Evolutionary conservation across 2,329 filamentous ascomycete genomes (phyloP).

Genomic region (Fusarium longipes): DNA sequence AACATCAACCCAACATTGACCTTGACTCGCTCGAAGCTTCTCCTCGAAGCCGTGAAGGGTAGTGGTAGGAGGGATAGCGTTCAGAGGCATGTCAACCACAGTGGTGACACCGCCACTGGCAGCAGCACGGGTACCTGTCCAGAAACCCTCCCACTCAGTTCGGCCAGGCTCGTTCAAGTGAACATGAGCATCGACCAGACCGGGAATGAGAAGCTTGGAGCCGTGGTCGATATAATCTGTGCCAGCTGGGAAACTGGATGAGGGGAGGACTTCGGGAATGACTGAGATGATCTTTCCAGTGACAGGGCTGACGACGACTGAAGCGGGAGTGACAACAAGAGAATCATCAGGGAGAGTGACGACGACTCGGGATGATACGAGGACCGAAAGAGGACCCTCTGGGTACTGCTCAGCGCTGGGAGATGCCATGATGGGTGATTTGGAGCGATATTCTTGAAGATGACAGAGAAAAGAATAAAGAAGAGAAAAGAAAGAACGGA

Average conservation of each 20-base stretch:
- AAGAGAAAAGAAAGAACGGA: conserved; percentile 17
- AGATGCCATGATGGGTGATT: conserved; percentile 48
- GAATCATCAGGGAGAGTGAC: conserved; percentile 75
- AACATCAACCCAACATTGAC: conserved; percentile 98
- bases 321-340: conserved; percentile 79
- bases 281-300: conserved; percentile 89
- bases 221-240: conserved; percentile 86
- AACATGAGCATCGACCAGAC: conserved; percentile 95
- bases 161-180: conserved; percentile 97
- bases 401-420: conserved; percentile 31
- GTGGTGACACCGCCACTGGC: conserved; percentile 97
- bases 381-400: conserved; percentile 70
- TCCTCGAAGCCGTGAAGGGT: conserved; percentile 83
- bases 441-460: neutral
- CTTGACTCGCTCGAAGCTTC: conserved; percentile 85
- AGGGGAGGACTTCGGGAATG: conserved; percentile 77
- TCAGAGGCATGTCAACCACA: conserved; percentile 96
- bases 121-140: conserved; percentile 91
- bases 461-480: conserved; percentile 8
- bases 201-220: conserved; percentile 85
- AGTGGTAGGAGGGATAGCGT: conserved; percentile 95
- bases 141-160: conserved; percentile 98
- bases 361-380: conserved; percentile 86
- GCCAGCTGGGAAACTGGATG: conserved; percentile 76
- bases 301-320: conserved; percentile 78